These are phyloP conservation scores for Biancaea sappan DNA, from an alignment of 306 rosid species.

Conservation along the genomic window DNA sequence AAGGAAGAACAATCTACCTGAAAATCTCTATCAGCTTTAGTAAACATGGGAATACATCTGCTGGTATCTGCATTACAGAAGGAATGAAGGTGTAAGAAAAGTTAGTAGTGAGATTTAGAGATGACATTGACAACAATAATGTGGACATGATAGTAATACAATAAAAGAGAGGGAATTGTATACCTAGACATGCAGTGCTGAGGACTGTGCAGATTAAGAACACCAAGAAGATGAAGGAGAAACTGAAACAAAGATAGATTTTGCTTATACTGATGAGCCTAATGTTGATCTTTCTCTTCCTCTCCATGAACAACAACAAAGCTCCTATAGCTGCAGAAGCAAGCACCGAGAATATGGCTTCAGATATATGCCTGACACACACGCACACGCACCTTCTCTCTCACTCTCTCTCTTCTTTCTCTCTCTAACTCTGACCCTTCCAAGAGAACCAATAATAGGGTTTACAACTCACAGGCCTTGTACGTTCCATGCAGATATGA, in stretches of 20 bases:
- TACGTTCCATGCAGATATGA: conserved; percentile 55
- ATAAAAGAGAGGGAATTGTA: conserved; percentile 6
- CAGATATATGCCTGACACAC: conserved; percentile 15
- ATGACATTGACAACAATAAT: no score
- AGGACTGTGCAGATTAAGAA: conserved; percentile 49
- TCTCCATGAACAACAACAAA: conserved; percentile 65
- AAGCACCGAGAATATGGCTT: conserved; percentile 19
- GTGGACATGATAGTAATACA: background rate
- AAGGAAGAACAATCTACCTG: conserved; percentile 49
- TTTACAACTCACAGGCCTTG: conserved; percentile 22
- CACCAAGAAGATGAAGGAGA: conserved; percentile 26
- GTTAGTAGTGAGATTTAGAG: background rate
- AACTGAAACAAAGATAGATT: conserved; percentile 32
- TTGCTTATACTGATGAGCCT: conserved; percentile 30
- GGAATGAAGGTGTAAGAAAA: background rate
- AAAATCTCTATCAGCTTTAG: conserved; percentile 44
- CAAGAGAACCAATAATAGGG: conserved; percentile 35
- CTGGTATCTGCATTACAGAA: conserved; percentile 50
- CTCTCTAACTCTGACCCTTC: conserved; percentile 28
- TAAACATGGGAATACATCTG: conserved; percentile 36
- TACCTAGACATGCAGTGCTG: conserved; percentile 56
- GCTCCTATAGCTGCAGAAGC: conserved; percentile 1
- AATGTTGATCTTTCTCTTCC: conserved; percentile 43
- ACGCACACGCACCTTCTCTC: background rate
- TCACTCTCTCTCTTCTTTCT: background rate